Evolutionary conservation across 2,329 filamentous ascomycete species (phyloP), one percentile per base, ranked within the genome.

Genomic region (Diaporthe batatas): DNA sequence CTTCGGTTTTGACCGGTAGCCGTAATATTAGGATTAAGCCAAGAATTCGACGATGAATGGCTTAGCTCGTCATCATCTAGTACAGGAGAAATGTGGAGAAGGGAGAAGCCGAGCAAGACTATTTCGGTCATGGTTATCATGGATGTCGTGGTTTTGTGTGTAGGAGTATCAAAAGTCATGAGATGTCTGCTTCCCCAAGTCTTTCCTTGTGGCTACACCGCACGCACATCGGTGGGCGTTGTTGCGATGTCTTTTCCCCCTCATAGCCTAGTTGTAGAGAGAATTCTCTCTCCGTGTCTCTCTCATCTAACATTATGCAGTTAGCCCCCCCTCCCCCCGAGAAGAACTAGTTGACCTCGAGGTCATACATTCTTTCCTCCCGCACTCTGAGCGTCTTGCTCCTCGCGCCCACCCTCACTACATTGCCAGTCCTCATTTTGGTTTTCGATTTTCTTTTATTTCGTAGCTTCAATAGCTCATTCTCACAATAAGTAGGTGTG

Each of bases 1-100:
- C 78, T 68, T 59, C 21, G 59, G 36, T 49, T 14, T 23, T 72
- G 58, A 68, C 58, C 32, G 32, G 11, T 59, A 59, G 32, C 75
- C 57, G 62, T 70, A 75, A 73, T 75, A 72, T 73, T 70, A 58
- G 29, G 29, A 67, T 67, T 70, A 72, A 55, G 57, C 69, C 65
- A 59, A 42, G 32, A 25, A 42, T n/a, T 29, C 18, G 18, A 23
- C 49, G 39, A 32, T 53, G 57, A 29, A 18, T 49, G 57, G 70
- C 58, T 59, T 36, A 42, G 47, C 53, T 32, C 49, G 44, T 21
- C 16, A 14, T 44, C 68, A 42, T 65, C 44, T 44, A 42, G 44
- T 44, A 32, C n/a, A n/a, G 42, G 53, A n/a, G 11, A 62, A 21
- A 32, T 44, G 53, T 42, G 55, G 42, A 57, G 39, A 39, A 58